Conservation (phyloP, 108 stramenopile genomes). For the Cyclotella choctawhatcheeana region DNA sequence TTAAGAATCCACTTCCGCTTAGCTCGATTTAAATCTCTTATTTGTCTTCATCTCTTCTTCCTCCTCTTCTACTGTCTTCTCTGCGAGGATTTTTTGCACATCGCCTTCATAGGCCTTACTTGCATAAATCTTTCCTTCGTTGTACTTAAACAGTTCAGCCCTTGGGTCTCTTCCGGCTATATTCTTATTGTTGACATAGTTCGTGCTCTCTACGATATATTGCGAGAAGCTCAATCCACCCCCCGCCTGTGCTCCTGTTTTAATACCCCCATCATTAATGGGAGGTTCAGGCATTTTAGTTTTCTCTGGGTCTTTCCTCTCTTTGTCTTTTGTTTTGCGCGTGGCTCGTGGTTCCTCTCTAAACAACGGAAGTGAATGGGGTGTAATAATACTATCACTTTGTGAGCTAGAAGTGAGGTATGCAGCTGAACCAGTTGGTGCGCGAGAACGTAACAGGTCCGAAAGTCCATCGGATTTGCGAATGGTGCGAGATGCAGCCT, state of each 20-base stretch:
- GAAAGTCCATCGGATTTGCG: constrained; percentile 70
- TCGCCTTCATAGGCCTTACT: constrained; percentile 60
- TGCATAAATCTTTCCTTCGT: constrained; percentile 71
- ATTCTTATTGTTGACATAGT: constrained; percentile 60
- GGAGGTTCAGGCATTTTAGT: constrained; percentile 75
- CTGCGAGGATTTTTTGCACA: constrained; percentile 72
- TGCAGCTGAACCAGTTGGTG: constrained; percentile 68
- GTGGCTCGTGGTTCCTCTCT: constrained; percentile 57
- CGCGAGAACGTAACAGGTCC: constrained; percentile 68
- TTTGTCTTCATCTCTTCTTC: constrained; percentile 61
- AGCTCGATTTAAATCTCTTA: constrained; percentile 37
- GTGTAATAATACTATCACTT: constrained; percentile 61
- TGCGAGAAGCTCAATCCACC: constrained; percentile 65
- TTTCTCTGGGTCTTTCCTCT: constrained; percentile 65
- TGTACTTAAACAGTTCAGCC: constrained; percentile 77
- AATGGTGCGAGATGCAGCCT: constrained; percentile 54
- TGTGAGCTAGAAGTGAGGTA: constrained; percentile 41
- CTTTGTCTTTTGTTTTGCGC: constrained; percentile 61
- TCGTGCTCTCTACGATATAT: constrained; percentile 58
- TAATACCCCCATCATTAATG: constrained; percentile 66
- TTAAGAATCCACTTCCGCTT: no score
- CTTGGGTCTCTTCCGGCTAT: constrained; percentile 87
- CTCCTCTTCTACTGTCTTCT: constrained; percentile 85
- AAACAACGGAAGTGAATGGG: constrained; percentile 79
- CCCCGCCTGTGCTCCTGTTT: constrained; percentile 57